A percentile compares a stretch with the other conserved stretches of the same genome.
Conservation (phyloP, 441 rosid genomes). For the Syzygium malaccense region DNA sequence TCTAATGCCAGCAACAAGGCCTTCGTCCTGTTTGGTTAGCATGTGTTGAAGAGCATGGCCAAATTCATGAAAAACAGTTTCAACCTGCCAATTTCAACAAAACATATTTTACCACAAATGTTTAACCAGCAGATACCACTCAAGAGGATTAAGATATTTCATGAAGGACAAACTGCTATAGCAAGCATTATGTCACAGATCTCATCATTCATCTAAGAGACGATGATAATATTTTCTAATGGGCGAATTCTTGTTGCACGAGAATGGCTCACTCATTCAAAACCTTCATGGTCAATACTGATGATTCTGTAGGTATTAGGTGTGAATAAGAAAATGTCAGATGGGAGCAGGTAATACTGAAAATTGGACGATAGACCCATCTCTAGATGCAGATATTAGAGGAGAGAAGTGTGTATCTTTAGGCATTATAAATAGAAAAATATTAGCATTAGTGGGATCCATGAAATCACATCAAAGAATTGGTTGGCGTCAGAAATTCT, state of each 20-base stretch:
- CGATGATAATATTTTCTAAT: neutral
- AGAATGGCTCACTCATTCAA: neutral
- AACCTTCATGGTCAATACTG: neutral
- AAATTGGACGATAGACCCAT: neutral
- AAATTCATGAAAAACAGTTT: conserved; percentile 95
- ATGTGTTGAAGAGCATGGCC: conserved; percentile 98
- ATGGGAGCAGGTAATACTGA: neutral
- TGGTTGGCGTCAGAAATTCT: neutral
- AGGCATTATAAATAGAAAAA: neutral
- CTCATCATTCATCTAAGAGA: neutral
- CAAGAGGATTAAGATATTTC: neutral
- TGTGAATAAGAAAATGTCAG: neutral
- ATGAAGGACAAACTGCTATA: neutral
- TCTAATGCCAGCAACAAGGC: conserved; percentile 84
- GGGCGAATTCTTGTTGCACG: neutral
- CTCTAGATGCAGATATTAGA: neutral
- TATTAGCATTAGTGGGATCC: neutral
- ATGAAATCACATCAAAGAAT: neutral
- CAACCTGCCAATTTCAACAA: conserved; percentile 44
- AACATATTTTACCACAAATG: neutral
- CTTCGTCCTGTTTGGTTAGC: conserved; percentile 90
- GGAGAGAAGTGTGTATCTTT: neutral
- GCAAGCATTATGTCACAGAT: neutral
- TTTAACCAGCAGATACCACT: neutral
- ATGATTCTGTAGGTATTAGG: neutral